Evolutionary conservation across 1,139 yeast genomes (phyloP).

Genomic region (Suhomyces bribrorum): DNA sequence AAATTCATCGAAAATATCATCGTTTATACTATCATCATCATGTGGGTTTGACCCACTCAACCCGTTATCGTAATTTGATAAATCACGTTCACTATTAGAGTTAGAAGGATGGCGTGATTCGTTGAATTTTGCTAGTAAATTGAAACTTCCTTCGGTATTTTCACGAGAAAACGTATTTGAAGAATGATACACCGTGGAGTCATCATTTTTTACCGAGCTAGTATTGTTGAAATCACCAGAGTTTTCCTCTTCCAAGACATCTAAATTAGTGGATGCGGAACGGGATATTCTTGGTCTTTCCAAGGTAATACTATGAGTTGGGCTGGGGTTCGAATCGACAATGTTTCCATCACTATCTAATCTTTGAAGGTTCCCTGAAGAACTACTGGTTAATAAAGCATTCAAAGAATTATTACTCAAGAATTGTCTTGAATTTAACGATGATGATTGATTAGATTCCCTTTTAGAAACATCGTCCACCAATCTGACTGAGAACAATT

Average conservation of each 20-base stretch:
- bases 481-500: constrained; percentile 74
- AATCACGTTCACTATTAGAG: constrained; percentile 21
- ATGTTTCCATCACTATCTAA: constrained; percentile 59
- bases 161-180: constrained; percentile 12
- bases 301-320: constrained; percentile 5
- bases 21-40: constrained; percentile 8
- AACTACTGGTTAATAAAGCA: constrained; percentile 33
- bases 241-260: constrained; percentile 35
- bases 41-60: constrained; percentile 10
- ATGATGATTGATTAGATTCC: constrained; percentile 33
- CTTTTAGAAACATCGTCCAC: constrained; percentile 54
- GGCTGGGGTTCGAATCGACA: constrained; percentile 24
- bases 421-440: constrained; percentile 27
- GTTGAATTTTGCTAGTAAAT: constrained; percentile 29
- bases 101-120: constrained; percentile 21
- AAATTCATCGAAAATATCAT: constrained; percentile 27
- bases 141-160: constrained; percentile 23
- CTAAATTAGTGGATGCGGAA: constrained; percentile 33
- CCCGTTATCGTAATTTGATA: constrained; percentile 10
- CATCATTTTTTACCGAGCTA: constrained; percentile 9
- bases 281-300: constrained; percentile 23
- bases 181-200: constrained; percentile 7
- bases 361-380: constrained; percentile 50
- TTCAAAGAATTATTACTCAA: constrained; percentile 34
- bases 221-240: constrained; percentile 22